Evolutionary conservation across 2,329 filamentous ascomycete species (phyloP), one percentile per base, ranked within the genome.

Genomic region (Fusarium pseudoanthophilum): DNA sequence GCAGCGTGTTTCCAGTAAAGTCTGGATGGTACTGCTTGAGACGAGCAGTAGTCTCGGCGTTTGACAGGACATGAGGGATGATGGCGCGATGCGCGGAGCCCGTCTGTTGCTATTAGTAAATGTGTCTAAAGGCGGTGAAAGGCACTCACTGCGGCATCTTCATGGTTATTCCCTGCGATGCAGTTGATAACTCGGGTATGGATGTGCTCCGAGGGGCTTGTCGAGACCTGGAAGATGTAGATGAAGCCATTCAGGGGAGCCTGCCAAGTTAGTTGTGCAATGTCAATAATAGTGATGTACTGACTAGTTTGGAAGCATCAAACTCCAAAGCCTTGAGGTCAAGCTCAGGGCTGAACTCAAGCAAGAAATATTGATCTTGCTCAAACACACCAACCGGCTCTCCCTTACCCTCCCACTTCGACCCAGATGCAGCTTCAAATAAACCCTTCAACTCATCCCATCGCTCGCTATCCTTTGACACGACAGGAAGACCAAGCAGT

Each of bases 41-140:
- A 0, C 64, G 48, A 0, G 48, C 42, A 4, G 16, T 55, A 0
- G 65, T 69, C 1, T 56, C 64, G 0, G 57, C 7, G 2, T 63
- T 49, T 4, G 65, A 51, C 3, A 68, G 6, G 14, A 36, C 49
- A 16, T 68, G 65, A 0, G 65, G 65, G 5, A 63, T 30, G 3
- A 68, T 69, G 5, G 65, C 65, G 7, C 65, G 65, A 6, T 68
- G 65, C 2, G 65, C 64, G 3, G 65, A 68, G 3, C 65, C 65
- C 16, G 64, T 68, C 65, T 21, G 5, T 11, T 2, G 2, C 2
- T 16, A 11, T 68, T 9, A 68, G 48, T 30, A 21, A 20, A 21
- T 7, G 2, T 7, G 2, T 21, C 18, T 20, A n/a, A n/a, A n/a
- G n/a, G n/a, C n/a, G n/a, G n/a, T n/a, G n/a, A n/a, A n/a, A 34